These are phyloP conservation scores for Trypanosoma boissoni DNA, from an alignment of 208 protist genomes.

Conservation along the genomic window DNA sequence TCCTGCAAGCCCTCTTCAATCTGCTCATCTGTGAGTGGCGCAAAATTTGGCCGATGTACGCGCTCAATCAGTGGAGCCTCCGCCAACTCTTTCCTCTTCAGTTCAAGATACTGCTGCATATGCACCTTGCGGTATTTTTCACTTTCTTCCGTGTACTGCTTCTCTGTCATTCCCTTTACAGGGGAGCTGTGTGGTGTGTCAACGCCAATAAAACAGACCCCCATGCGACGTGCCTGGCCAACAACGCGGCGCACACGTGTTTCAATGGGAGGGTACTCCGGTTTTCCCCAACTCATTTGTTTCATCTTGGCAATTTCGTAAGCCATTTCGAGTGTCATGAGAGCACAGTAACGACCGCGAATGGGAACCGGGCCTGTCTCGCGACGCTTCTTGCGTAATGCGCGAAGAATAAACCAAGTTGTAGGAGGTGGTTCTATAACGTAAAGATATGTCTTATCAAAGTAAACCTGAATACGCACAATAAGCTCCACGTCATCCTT, in stretches of 20 bases:
- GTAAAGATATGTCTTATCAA: slow-evolving; percentile 90
- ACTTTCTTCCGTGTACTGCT: slow-evolving; percentile 63
- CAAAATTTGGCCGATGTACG: slow-evolving; percentile 70
- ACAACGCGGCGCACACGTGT: slow-evolving; percentile 80
- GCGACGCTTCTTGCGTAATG: slow-evolving; percentile 77
- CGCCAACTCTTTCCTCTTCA: slow-evolving; percentile 65
- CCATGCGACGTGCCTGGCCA: slow-evolving; percentile 84
- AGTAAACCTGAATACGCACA: slow-evolving; percentile 89
- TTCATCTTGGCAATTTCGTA: slow-evolving; percentile 92
- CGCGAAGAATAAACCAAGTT: slow-evolving; percentile 80
- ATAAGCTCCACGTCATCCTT: slow-evolving; percentile 89
- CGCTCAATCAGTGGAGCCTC: slow-evolving; percentile 78
- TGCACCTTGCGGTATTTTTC: slow-evolving; percentile 72
- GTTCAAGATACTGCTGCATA: slow-evolving; percentile 67
- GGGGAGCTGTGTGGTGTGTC: slow-evolving; percentile 71
- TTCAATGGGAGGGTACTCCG: slow-evolving; percentile 84
- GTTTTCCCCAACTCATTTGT: slow-evolving; percentile 65
- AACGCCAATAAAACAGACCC: slow-evolving; percentile 85
- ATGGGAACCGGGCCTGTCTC: slow-evolving; percentile 66
- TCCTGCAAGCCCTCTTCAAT: slow-evolving; percentile 77
- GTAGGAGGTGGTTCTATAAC: slow-evolving; percentile 85
- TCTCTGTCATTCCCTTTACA: slow-evolving; percentile 73
- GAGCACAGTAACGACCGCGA: slow-evolving; percentile 60
- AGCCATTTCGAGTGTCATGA: slow-evolving; percentile 90
- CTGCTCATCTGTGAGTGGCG: slow-evolving; percentile 53